phyloP scores from a whole-genome alignment of 2,329 filamentous ascomycete species.

The Nemania abortiva region DNA sequence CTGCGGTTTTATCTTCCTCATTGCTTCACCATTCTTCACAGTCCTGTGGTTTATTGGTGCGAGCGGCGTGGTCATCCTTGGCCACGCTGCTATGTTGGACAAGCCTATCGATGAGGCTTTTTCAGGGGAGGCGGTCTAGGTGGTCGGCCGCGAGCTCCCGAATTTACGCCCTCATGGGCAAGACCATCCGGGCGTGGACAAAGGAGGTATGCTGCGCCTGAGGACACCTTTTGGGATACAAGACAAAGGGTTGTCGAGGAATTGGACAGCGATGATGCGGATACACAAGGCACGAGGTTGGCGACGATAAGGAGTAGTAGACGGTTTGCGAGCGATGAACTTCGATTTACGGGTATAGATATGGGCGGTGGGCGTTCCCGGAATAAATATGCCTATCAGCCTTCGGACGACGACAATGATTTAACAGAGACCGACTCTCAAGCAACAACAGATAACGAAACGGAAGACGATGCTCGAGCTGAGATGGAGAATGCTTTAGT shows the following conservation, averaged over 20 bases:
- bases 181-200: slow-evolving; percentile 95
- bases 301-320: slow-evolving; percentile 57
- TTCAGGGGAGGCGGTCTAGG: slow-evolving; percentile 99
- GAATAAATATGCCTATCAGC: slow-evolving; percentile 54
- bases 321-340: slow-evolving; percentile 70
- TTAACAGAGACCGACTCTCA: slow-evolving; percentile 64
- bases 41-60: slow-evolving; percentile 97
- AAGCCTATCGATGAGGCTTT: slow-evolving; percentile 99
- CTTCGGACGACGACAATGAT: slow-evolving; percentile 62
- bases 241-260: slow-evolving; percentile 72
- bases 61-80: slow-evolving; percentile 91
- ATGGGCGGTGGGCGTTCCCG: slow-evolving; percentile 60
- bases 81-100: slow-evolving; percentile 95
- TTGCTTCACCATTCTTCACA: slow-evolving; percentile 85
- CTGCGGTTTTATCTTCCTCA: slow-evolving; percentile 85
- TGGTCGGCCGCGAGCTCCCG: slow-evolving; percentile 99
- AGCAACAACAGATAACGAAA: slow-evolving; percentile 61
- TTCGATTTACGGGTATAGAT: slow-evolving; percentile 71
- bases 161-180: slow-evolving; percentile 95
- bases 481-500: slow-evolving; percentile 79
- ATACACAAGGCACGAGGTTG: slow-evolving; percentile 67
- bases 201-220: slow-evolving; percentile 71
- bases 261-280: slow-evolving; percentile 70
- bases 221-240: slow-evolving; percentile 57
- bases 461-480: slow-evolving; percentile 67